phyloP scores from a whole-genome alignment of 257 asterid genomes.

The Nicotiana knightiana region DNA sequence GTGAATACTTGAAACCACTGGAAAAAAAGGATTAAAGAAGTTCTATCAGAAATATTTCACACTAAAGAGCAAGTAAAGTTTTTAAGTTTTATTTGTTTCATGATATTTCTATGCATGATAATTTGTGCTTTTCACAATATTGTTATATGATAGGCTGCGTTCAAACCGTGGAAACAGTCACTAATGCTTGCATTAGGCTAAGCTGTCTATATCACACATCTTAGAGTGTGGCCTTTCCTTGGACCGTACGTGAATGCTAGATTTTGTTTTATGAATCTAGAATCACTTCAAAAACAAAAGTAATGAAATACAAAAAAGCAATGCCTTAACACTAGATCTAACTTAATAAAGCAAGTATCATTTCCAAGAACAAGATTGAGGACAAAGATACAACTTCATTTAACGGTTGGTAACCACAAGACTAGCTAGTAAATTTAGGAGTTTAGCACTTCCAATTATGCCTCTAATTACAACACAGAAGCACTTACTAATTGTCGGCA shows the following conservation, averaged over 20 bases:
- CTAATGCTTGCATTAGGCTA: too few relatives aligned
- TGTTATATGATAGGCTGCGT: background rate
- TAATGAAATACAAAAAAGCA: background rate
- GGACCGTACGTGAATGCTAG: too few relatives aligned
- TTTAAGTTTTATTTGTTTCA: background rate
- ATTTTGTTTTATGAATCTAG: background rate
- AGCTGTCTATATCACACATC: too few relatives aligned
- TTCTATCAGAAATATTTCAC: background rate
- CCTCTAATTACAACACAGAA: background rate
- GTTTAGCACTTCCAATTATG: background rate
- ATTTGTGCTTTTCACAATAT: background rate
- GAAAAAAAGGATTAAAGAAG: background rate
- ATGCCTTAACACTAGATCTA: background rate
- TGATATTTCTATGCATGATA: background rate
- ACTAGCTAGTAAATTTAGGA: background rate
- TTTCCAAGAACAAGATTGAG: background rate
- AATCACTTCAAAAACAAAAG: background rate
- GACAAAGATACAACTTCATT: background rate
- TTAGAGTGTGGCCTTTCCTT: too few relatives aligned
- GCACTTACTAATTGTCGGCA: conserved; percentile 44
- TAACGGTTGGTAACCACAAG: background rate
- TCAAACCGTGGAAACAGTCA: too few relatives aligned
- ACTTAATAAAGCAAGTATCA: background rate
- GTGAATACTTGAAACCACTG: conserved; percentile 37
- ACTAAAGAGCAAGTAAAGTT: background rate